Evolutionary conservation across 2,329 filamentous ascomycete species (phyloP), one percentile per base, ranked within the genome.

Genomic region (Arthrinium puccinioides): DNA sequence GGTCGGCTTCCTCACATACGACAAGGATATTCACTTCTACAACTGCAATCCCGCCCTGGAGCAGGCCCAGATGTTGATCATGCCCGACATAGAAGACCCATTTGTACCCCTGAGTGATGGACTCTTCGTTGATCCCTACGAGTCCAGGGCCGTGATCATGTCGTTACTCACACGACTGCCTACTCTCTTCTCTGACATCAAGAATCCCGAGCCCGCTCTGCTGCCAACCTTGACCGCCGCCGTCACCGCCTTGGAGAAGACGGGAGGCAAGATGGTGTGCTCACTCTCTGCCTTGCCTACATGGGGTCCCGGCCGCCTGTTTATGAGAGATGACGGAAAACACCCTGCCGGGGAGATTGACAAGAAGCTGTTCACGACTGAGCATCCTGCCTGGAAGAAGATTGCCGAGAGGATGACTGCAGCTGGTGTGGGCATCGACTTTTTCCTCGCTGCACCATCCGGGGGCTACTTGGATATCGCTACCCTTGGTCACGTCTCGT

Each of bases 1-100:
- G 65, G 80, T 98, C 43, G 92, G 90, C 34, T 95, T 98, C 57
- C 81, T 97, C 45, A 96, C 92, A 2, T 98, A 84, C 58, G 92
- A 98, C 66, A 90, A 87, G 61, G 88, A 96, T 52, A 84, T 98
- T 42, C 92, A 98, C 57, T 98, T 97, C 60, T 98, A 97, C 69
- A 97, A 97, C 54, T 79, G 95, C 51, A 87, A 82, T 53, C 63
- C 87, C 25, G 74, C 74, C 27, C 69, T 96, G 28, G 83, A 92
- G 38, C 81, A 88, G 62, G 87, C 92, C 9, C 92, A 98, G 56
- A 96, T 98, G 87, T 79, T 98, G 70, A 89, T 98, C 35, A 95
- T 98, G 87, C 86, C 92, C 4, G 92, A 98, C 56, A 75, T 98
- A 33, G 89, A 97, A 52, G 92, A 98, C 48, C 92, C 92, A 0